phyloP scores from a whole-genome alignment of 345 rosid species.

The Syzygium jambos region DNA sequence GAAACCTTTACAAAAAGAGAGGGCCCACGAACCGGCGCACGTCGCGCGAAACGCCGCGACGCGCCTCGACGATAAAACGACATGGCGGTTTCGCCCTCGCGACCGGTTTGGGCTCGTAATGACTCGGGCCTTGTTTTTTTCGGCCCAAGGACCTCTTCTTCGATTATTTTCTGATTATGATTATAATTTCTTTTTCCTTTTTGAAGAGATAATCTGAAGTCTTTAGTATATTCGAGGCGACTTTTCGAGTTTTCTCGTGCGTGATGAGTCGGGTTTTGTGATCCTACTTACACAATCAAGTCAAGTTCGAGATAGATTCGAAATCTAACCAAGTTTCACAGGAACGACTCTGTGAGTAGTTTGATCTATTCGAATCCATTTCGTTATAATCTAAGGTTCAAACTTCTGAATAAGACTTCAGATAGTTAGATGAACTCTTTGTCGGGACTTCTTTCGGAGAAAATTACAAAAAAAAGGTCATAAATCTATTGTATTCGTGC shows the following conservation, averaged over 20 bases:
- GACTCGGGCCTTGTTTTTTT: not conserved
- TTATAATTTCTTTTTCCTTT: not conserved
- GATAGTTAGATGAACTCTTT: not conserved
- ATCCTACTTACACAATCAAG: too few relatives aligned
- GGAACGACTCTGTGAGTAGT: not conserved
- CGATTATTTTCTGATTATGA: not conserved
- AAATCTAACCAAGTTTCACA: not conserved
- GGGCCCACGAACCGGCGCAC: not conserved
- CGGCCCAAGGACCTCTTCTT: not conserved
- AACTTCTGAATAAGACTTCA: accelerated
- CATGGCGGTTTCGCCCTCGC: not conserved
- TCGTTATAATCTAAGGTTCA: accelerated
- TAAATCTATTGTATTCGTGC: too few relatives aligned
- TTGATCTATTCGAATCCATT: not conserved
- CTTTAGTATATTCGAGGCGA: not conserved
- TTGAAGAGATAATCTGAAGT: not conserved
- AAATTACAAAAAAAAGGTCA: too few relatives aligned
- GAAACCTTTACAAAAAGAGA: not conserved
- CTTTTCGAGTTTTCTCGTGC: not conserved
- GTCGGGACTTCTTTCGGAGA: accelerated
- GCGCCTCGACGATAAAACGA: not conserved
- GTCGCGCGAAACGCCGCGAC: not conserved
- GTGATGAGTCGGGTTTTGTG: too few relatives aligned
- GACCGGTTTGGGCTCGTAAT: not conserved
- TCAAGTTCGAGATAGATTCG: not conserved